Base-by-base conservation (phyloP, 495 filamentous ascomycete genomes). In the Penicillium coprophilum region DNA sequence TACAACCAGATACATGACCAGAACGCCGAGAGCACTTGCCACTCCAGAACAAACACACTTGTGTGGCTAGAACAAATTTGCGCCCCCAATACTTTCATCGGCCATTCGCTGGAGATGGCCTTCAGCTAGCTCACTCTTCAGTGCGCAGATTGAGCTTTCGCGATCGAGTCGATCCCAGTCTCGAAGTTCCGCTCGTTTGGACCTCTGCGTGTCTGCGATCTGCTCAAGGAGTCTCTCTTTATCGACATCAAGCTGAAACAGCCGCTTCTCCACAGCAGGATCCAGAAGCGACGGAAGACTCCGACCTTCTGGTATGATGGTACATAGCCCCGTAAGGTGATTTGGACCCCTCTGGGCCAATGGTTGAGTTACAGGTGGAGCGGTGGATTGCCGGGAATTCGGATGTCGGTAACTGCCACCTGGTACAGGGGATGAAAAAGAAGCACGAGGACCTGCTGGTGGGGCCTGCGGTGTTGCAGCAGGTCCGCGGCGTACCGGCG, bases 61-160 rank as follows among this genome's bases (percentile, higher is more conserved):
- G 34, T 50, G 13, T 31, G 6, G 6, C 57, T 67, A 82, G 50
- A 82, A 82, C 6, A 73, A 70, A 28, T 71, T 66, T 32, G 77
- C 75, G 31, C 65, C 68, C 36, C 73, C 74, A 36, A 71, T 58
- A 50, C 71, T 72, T 57, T 85, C 83, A 62, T 82, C 83, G 38
- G 82, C 72, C 54, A 82, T 77, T 43, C 78, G 71, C 54, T 82
- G 79, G 46, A 88, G 61, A 55, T 83, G 76, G n/a, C 78, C 71
- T 62, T 87, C 85, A 2, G 85, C 84, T 48, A 87, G 62, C 53
- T 87, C 83, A 54, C 78, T 82, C 65, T 80, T 82, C 49, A 87
- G 62, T 4, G 80, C 80, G 30, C 80, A 81, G 41, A 80, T 81
- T 15, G 79, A 79, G 45, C 76, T 82, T 66, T 88, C 85, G 23